Evolutionary conservation across 2,329 filamentous ascomycete genomes (phyloP), one percentile per base, ranked within the genome.

Genomic region (Fusarium virguliforme): DNA sequence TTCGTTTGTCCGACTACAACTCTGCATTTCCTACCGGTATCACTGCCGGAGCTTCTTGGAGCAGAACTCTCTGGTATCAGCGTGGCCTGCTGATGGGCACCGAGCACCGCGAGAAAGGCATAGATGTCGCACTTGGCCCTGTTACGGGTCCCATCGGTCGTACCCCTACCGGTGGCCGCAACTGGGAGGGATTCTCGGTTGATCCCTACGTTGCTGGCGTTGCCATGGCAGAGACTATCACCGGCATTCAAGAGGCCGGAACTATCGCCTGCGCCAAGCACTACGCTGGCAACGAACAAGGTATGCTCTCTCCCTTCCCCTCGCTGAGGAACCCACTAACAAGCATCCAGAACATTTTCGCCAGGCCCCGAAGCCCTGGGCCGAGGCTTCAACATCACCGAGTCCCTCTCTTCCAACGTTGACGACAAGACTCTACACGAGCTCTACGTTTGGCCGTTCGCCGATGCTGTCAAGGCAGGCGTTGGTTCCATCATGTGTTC

Each of bases 191-290:
- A 1, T 89, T 87, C 82, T 89, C 89, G 2, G 88, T 91, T 8
- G 93, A 96, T 73, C 93, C 93, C 3, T 92, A 92, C 57, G 83
- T 94, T 58, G 90, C 93, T 58, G 94, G 92, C 58, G 84, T 91
- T 69, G 89, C 90, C 60, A 91, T 95, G 73, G 89, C 89, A 38
- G 86, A 92, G 77, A 93, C 91, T 1, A 87, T 97, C 67, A 87
- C 89, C 77, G 94, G 94, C 67, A 95, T 97, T 48, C 94, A 97
- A 79, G 88, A 91, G 76, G 90, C 91, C 13, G 94, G 94, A 78
- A 89, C 95, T 59, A 92, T 97, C 81, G 94, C 94, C 67, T 94
- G 92, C 75, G 91, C 92, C 51, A 95, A 95, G 85, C 92, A 95
- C 78, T 92, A 85, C 78, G 88, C 94, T 64, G 87, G 83, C 54